Conservation (phyloP, 2,329 filamentous ascomycete species). For the Cladobotryum protrusum region DNA sequence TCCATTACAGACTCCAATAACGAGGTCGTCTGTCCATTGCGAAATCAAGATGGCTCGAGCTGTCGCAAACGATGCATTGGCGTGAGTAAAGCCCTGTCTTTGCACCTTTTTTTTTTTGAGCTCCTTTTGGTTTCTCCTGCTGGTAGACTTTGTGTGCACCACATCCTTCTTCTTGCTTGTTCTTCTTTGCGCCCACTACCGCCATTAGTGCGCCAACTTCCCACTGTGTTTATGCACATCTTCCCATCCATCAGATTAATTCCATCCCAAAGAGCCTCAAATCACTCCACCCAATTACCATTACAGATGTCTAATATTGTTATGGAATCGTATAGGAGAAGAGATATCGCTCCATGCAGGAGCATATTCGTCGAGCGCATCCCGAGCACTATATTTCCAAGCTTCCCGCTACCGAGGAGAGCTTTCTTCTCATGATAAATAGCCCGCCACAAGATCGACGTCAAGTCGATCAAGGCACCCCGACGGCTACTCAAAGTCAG, state of each 20-base stretch:
- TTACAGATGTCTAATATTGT: conserved; percentile 3
- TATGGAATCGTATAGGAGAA: conserved; percentile 62
- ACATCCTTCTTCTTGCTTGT: too few relatives aligned
- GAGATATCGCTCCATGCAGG: conserved; percentile 96
- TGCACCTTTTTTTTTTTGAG: background rate
- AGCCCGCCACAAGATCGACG: conserved; percentile 72
- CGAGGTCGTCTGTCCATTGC: conserved; percentile 93
- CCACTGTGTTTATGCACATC: too few relatives aligned
- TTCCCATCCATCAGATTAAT: too few relatives aligned
- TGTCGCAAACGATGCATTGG: conserved; percentile 97
- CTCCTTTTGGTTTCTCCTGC: background rate
- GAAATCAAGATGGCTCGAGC: conserved; percentile 92
- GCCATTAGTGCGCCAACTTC: too few relatives aligned
- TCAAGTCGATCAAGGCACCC: conserved; percentile 33
- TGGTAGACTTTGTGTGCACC: background rate
- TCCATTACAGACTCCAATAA: conserved; percentile 88
- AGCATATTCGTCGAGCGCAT: conserved; percentile 96
- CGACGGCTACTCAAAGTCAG: conserved; percentile 27
- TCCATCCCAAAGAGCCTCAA: background rate
- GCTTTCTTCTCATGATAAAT: conserved; percentile 94
- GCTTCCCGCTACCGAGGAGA: conserved; percentile 95
- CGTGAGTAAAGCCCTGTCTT: conserved; percentile 57
- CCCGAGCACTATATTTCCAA: conserved; percentile 97
- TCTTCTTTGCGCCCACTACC: too few relatives aligned
- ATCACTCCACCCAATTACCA: background rate